Evolutionary conservation across 1,284 basidiomycete species (phyloP).

Genomic region (Boletus subluridellus): DNA sequence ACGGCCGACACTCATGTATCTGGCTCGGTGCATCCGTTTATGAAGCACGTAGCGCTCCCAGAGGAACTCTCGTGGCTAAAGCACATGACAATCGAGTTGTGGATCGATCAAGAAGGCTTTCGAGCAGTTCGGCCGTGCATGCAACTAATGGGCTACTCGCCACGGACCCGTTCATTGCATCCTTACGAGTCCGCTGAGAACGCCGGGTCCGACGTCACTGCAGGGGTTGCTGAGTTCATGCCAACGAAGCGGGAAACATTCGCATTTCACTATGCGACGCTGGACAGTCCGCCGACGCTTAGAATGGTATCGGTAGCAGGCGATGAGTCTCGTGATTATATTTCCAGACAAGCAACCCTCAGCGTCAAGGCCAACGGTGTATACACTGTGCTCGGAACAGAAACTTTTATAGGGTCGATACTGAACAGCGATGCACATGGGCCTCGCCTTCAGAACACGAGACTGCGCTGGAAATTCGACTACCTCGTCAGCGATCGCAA

Average conservation of each 20-base stretch:
- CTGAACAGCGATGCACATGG: slow-evolving; percentile 15
- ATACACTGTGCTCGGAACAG: slow-evolving; percentile 66
- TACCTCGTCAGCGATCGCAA: slow-evolving; percentile 65
- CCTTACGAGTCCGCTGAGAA: slow-evolving; percentile 30
- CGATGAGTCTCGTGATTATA: slow-evolving; percentile 65
- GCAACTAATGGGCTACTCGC: slow-evolving; percentile 51
- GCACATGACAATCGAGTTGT: slow-evolving; percentile 54
- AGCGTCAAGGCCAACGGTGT: slow-evolving; percentile 65
- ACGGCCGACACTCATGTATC: slow-evolving; percentile 5
- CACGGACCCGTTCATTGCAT: slow-evolving; percentile 33
- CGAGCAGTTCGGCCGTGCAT: slow-evolving; percentile 58
- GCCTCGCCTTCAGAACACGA: slow-evolving; percentile 29
- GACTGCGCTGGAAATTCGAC: slow-evolving; percentile 70
- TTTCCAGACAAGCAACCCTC: slow-evolving; percentile 67
- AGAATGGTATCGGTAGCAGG: slow-evolving; percentile 61
- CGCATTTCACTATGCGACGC: slow-evolving; percentile 65
- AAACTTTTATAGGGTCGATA: slow-evolving; percentile 37
- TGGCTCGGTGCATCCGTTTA: slow-evolving; percentile 11
- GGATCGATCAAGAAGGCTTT: slow-evolving; percentile 79
- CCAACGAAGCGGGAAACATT: slow-evolving; percentile 56
- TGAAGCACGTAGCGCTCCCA: slow-evolving; percentile 33
- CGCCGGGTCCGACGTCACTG: slow-evolving; percentile 23
- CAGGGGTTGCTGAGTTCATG: slow-evolving; percentile 59
- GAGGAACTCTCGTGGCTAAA: slow-evolving; percentile 50
- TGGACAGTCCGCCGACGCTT: slow-evolving; percentile 66